Evolutionary conservation across 495 filamentous ascomycete genomes (phyloP).

Genomic region (Symbiotaphrina buchneri): DNA sequence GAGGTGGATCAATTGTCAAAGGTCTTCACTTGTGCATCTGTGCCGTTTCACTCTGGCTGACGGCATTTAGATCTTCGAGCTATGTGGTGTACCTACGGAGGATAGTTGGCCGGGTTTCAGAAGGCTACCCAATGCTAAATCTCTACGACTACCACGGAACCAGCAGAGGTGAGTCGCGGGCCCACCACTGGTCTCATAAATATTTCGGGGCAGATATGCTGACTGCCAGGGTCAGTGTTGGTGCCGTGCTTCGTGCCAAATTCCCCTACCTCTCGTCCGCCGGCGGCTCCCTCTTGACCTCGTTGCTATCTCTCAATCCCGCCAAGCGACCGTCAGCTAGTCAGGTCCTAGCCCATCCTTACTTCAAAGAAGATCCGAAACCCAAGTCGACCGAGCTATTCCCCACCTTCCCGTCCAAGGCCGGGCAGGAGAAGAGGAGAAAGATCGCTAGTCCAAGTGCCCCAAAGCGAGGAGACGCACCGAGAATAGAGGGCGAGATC

Average conservation of each 20-base stretch:
- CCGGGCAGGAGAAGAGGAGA: constrained; percentile 66
- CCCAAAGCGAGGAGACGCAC: constrained; percentile 46
- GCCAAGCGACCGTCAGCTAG: constrained; percentile 41
- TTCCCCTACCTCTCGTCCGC: constrained; percentile 67
- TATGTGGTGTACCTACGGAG: constrained; percentile 77
- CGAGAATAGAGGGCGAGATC: constrained; percentile 7
- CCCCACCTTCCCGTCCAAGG: constrained; percentile 66
- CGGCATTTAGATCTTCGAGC: constrained; percentile 56
- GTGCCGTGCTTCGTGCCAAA: constrained; percentile 33
- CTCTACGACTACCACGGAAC: constrained; percentile 47
- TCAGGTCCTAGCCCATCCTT: constrained; percentile 52
- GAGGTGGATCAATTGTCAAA: constrained; percentile 71
- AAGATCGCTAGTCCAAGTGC: constrained; percentile 55
- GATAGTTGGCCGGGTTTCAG: constrained; percentile 74
- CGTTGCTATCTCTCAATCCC: constrained; percentile 57
- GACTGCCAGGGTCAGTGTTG: constrained; percentile 12
- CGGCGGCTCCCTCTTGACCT: constrained; percentile 43
- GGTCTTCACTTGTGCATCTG: constrained; percentile 16
- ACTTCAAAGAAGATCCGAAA: constrained; percentile 67
- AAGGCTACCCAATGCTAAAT: constrained; percentile 71
- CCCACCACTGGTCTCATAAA: no score
- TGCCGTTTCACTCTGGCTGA: constrained; percentile 8
- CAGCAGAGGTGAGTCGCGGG: constrained; percentile 5
- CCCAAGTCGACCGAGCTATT: constrained; percentile 11
- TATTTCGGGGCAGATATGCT: no score